phyloP scores from a whole-genome alignment of 805 yeast species.

The Spathaspora hagerdaliae region DNA sequence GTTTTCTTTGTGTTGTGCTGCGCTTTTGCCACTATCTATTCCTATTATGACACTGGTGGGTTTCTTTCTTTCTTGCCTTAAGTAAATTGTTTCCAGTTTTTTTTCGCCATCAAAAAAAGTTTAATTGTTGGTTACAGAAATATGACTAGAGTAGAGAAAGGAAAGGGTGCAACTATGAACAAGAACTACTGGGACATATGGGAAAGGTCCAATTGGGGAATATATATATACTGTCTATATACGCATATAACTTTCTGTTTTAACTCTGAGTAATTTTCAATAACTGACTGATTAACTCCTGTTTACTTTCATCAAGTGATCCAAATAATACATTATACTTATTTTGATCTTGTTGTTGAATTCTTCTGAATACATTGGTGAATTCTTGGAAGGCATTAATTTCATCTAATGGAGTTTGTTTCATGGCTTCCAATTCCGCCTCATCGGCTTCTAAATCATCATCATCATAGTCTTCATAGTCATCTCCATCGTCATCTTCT shows the following conservation, averaged over 20 bases:
- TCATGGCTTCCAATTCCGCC: conserved; percentile 77
- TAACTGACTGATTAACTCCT: conserved; percentile 26
- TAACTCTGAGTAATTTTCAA: conserved; percentile 19
- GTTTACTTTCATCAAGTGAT: conserved; percentile 30
- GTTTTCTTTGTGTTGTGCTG: too few species aligned
- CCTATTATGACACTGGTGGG: too few species aligned
- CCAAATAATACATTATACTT: conserved; percentile 49
- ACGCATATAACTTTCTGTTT: neutral
- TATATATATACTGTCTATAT: conserved; percentile 1
- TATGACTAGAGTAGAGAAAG: too few species aligned
- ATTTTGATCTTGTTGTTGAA: conserved; percentile 46
- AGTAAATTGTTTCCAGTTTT: too few species aligned
- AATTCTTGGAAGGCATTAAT: conserved; percentile 69
- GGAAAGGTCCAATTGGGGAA: too few species aligned
- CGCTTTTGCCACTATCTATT: too few species aligned
- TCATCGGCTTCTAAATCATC: conserved; percentile 54
- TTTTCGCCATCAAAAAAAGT: too few species aligned
- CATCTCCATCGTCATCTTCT: conserved; percentile 26
- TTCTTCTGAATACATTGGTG: conserved; percentile 46
- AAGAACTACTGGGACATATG: too few species aligned
- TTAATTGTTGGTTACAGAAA: too few species aligned
- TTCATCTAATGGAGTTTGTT: conserved; percentile 74
- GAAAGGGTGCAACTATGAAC: too few species aligned
- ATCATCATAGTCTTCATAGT: conserved; percentile 26
- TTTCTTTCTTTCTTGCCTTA: too few species aligned